Percentiles rank a stretch among this genome's conserved stretches.
phyloP scores from a whole-genome alignment of 1,284 basidiomycete species.

The Leucoagaricus sp. region DNA sequence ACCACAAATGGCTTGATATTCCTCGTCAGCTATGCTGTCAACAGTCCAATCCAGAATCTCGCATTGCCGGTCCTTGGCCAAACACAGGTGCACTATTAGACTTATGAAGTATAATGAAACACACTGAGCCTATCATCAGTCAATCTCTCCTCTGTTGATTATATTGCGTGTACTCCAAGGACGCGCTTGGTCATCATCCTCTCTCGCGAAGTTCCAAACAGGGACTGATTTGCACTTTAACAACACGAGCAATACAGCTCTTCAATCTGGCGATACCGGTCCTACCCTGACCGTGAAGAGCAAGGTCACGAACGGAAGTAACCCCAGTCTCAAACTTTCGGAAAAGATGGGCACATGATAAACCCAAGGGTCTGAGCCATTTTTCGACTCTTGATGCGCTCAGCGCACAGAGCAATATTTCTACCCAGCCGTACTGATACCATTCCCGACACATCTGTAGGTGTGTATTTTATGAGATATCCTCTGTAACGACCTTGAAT shows the following conservation, averaged over 20 bases:
- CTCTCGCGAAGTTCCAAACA: slow-evolving; percentile 12
- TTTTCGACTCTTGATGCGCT: no score
- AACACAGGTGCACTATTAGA: slow-evolving; percentile 10
- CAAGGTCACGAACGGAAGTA: slow-evolving; percentile 5
- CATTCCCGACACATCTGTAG: no score
- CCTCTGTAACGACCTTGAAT: no score
- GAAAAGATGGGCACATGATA: no score
- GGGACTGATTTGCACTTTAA: slow-evolving; percentile 9
- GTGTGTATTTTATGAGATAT: no score
- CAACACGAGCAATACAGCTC: slow-evolving; percentile 5
- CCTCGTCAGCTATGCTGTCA: slow-evolving; percentile 14
- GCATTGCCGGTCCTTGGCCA: slow-evolving; percentile 16
- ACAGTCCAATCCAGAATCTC: slow-evolving; percentile 14
- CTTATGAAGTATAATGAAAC: no score
- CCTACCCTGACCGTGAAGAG: slow-evolving; percentile 9
- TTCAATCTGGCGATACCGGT: neutral
- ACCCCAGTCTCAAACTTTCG: slow-evolving; percentile 1
- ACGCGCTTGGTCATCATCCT: slow-evolving; percentile 14
- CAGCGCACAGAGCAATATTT: no score
- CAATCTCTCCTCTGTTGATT: slow-evolving; percentile 16
- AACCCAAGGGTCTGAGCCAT: no score
- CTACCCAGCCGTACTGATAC: no score
- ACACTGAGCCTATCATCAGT: no score
- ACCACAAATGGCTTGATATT: slow-evolving; percentile 13
- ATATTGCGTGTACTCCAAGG: slow-evolving; percentile 18